These are phyloP conservation scores for Camellia lanceoleosa DNA, from an alignment of 148 eudicot genomes.

Conservation along the genomic window DNA sequence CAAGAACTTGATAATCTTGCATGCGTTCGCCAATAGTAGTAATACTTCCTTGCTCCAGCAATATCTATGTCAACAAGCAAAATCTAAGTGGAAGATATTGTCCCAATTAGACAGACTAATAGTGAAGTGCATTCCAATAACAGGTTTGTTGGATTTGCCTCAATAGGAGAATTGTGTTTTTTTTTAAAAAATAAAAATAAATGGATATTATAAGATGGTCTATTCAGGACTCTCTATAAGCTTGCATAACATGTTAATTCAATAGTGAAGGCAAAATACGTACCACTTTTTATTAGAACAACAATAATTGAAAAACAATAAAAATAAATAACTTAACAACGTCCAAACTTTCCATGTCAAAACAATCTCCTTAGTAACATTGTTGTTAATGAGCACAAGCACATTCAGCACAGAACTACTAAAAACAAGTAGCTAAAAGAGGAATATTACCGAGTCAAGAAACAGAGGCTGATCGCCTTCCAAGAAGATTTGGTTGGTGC, in stretches of 20 bases:
- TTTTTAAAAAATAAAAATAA: too few relatives aligned
- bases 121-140: background rate
- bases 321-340: background rate
- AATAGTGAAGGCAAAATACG: background rate
- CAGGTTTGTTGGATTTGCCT: background rate
- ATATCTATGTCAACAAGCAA: constrained; percentile 38
- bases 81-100: background rate
- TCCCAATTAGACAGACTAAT: background rate
- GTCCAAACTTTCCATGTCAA: background rate
- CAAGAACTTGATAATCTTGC: constrained; percentile 88
- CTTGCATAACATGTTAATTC: background rate
- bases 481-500: constrained; percentile 73
- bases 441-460: constrained; percentile 74
- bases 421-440: background rate
- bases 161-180: background rate
- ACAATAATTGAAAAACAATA: background rate
- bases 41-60: constrained; percentile 63
- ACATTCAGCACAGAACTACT: constrained; percentile 3
- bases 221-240: background rate
- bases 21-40: constrained; percentile 59
- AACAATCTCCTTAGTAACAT: background rate
- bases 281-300: background rate
- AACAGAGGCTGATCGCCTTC: constrained; percentile 71
- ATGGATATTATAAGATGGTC: background rate
- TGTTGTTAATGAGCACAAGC: background rate